Base-by-base conservation (phyloP, 2,329 filamentous ascomycete genomes). In the Neofusicoccum ribis region DNA sequence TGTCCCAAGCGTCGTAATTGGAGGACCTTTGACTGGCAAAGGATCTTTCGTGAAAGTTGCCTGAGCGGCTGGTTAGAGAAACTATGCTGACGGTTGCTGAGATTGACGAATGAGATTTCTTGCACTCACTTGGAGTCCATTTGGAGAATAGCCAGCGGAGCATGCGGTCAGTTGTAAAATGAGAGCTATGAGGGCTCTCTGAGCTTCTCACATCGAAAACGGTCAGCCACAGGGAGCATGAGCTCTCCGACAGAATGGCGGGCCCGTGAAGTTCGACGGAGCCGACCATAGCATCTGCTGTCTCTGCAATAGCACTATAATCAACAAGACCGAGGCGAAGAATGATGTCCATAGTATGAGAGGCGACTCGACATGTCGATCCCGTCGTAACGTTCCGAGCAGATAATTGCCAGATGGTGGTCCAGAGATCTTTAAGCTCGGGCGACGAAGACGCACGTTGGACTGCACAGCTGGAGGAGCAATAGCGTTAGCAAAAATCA, bases 231-330 rank as follows among this genome's bases (percentile, higher is more conserved):
- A 99, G 76, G 2, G 84, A 81, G 17, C 94, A 81, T 3, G 91
- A 90, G 1, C 92, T 88, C 74, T 98, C 95, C n/a, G 89, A 89
- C 17, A 97, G 80, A 20, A 88, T 76, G 1, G 88, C 87, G 7
- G 95, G 94, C 0, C 93, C 93, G 73, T 89, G 94, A 41, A 94
- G 83, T 71, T 96, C 93, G 51, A 92, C 88, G 23, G 89, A 89
- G 5, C 88, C 86, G 11, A 96, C 83, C 66, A 96, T 89, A 63
- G 84, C 85, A 70, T 90, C 90, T 58, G 92, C 82, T 34, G 89
- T 88, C 65, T 92, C 88, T 2, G 87, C 86, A 15, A 93, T 81
- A 34, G 85, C 81, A 51, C 88, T 84, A 70, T 90, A 90, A 0
- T 87, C 81, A 11, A 97, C 76, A n/a, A 96, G 76, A 3, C 86